Evolutionary conservation across 2,329 filamentous ascomycete species (phyloP).

Genomic region (Talaromyces amestolkiae): DNA sequence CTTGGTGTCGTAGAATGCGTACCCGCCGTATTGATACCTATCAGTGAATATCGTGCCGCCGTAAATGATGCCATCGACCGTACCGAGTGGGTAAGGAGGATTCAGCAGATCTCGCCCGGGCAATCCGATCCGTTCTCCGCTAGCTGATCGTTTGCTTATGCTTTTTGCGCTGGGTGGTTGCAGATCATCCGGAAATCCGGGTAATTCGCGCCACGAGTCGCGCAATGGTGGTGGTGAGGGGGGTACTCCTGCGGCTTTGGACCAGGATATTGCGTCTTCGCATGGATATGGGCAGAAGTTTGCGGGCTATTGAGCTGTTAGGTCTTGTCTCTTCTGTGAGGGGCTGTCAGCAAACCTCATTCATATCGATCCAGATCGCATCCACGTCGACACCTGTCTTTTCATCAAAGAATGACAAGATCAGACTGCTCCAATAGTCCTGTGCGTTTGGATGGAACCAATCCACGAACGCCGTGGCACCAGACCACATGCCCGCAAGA

Average conservation of each 20-base stretch:
- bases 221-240: slow-evolving; percentile 63
- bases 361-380: slow-evolving; percentile 74
- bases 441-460: slow-evolving; percentile 69
- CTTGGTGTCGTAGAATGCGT: slow-evolving; percentile 71
- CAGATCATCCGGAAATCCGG: slow-evolving; percentile 67
- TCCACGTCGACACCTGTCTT: slow-evolving; percentile 70
- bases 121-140: slow-evolving; percentile 50
- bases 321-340: not conserved
- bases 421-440: slow-evolving; percentile 68
- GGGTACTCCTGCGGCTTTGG: slow-evolving; percentile 44
- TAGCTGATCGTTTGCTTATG: slow-evolving; percentile 18
- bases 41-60: slow-evolving; percentile 66
- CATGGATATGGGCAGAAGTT: slow-evolving; percentile 59
- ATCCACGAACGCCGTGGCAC: slow-evolving; percentile 69
- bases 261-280: slow-evolving; percentile 53
- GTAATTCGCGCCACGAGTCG: slow-evolving; percentile 61
- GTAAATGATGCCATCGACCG: slow-evolving; percentile 52
- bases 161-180: slow-evolving; percentile 50
- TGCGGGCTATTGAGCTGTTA: slow-evolving; percentile 25
- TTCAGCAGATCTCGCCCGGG: slow-evolving; percentile 62
- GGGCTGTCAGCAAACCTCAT: slow-evolving; percentile 42
- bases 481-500: slow-evolving; percentile 73
- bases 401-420: slow-evolving; percentile 62
- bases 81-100: slow-evolving; percentile 65
- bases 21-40: slow-evolving; percentile 60